phyloP scores from a whole-genome alignment of 305 asterid species.

The Vinca major region DNA sequence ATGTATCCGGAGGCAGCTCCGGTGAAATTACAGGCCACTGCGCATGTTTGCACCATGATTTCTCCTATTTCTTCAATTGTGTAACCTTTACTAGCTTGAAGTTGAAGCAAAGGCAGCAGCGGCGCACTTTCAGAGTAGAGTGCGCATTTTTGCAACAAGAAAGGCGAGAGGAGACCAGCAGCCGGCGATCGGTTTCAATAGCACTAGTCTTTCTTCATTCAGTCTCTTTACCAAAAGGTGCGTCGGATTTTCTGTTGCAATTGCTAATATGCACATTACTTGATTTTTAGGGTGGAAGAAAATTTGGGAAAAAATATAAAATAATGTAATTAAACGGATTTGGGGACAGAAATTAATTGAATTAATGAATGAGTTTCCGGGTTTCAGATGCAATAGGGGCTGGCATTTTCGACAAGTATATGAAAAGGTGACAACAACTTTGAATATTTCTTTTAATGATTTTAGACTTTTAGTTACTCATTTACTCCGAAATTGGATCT shows the following conservation, averaged over 20 bases:
- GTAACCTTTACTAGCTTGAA: conserved; percentile 16
- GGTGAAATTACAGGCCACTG: conserved; percentile 33
- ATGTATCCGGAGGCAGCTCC: too few relatives aligned
- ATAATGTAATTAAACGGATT: too few relatives aligned
- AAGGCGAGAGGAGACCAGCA: conserved; percentile 22
- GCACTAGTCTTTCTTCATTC: conserved; percentile 41
- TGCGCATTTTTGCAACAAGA: conserved; percentile 38
- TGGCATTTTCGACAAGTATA: conserved; percentile 56
- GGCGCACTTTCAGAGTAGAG: conserved; percentile 23
- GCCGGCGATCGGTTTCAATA: conserved; percentile 58
- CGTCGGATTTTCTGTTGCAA: conserved; percentile 5
- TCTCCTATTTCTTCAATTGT: conserved; percentile 15
- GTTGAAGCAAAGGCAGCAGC: conserved; percentile 21
- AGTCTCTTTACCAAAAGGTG: conserved; percentile 48
- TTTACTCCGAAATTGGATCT: too few relatives aligned
- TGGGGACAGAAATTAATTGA: not conserved
- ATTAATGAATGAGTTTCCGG: conserved; percentile 14
- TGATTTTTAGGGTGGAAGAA: not conserved
- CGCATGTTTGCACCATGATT: conserved; percentile 27
- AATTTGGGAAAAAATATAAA: not conserved
- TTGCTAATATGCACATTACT: conserved; percentile 7
- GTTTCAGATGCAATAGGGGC: conserved; percentile 64
- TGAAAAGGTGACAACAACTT: conserved; percentile 48
- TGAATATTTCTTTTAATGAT: not conserved
- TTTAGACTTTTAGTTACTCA: too few relatives aligned